Evolutionary conservation across 805 yeast genomes (phyloP).

Genomic region (Wickerhamiella brachini): DNA sequence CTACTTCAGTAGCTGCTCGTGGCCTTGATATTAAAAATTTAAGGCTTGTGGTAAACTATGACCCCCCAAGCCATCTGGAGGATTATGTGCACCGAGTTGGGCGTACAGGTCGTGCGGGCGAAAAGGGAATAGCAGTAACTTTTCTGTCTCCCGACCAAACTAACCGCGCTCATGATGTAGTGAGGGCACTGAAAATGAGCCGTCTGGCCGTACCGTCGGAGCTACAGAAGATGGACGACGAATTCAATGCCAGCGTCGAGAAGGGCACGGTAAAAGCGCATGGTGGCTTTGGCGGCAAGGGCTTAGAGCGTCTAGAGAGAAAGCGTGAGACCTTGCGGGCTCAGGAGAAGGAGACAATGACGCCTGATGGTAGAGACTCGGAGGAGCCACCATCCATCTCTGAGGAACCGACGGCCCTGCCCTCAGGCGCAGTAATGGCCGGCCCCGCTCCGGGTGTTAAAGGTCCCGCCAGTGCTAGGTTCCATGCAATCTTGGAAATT

Average conservation of each 20-base stretch:
- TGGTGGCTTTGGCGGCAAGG: constrained; percentile 84
- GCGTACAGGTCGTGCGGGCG: constrained; percentile 87
- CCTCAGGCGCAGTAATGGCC: neutral
- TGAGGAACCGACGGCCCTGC: neutral
- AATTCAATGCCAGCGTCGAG: constrained; percentile 47
- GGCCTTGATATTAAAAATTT: constrained; percentile 88
- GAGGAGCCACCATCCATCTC: constrained; percentile 5
- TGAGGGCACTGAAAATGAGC: constrained; percentile 50
- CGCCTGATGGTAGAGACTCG: constrained; percentile 8
- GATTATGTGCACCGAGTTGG: constrained; percentile 96
- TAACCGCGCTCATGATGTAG: constrained; percentile 51
- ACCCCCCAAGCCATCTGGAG: constrained; percentile 77
- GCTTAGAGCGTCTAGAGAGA: constrained; percentile 62
- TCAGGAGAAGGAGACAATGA: constrained; percentile 26
- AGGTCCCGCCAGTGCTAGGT: constrained; percentile 19
- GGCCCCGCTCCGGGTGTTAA: neutral
- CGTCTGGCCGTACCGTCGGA: constrained; percentile 41
- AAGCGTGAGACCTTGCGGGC: constrained; percentile 36
- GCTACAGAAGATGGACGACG: constrained; percentile 36
- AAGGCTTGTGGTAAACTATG: constrained; percentile 67
- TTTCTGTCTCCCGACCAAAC: constrained; percentile 51
- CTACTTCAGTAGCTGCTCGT: constrained; percentile 90
- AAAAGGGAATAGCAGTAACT: constrained; percentile 61
- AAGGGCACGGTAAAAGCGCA: constrained; percentile 34
- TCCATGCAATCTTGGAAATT: constrained; percentile 56